Base-by-base conservation (phyloP, 1,139 yeast genomes). In the Taphrina sp. region DNA sequence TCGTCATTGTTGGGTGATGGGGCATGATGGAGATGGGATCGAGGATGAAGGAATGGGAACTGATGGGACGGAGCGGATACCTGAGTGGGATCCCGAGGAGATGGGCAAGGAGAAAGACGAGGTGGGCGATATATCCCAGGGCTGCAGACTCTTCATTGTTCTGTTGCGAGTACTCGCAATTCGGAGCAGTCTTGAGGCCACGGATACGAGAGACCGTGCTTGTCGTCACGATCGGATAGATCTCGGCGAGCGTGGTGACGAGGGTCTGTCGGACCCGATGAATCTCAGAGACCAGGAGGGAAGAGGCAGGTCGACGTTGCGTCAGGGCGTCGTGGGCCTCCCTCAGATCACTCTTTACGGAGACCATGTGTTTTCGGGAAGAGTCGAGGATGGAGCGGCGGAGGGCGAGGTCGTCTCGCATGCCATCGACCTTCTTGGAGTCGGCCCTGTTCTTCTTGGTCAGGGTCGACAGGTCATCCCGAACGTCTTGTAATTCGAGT, bases 41-140 rank as follows among this genome's bases (percentile, higher is more conserved):
- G 42, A 71, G 64, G 26, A 80, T 72, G 60, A 74, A 77, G 0
- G 81, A 76, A 36, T 73, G 75, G 14, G 79, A 74, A 2, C 83
- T 82, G 57, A 70, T 70, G 10, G 76, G 74, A 44, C 72, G 73
- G 1, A 79, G 67, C 1, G 82, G 82, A 60, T 79, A 80, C 46
- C 81, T 69, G 46, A 80, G 64, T 1, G 81, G 76, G 1, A 77
- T 70, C 8, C 70, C 70, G 45, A 79, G 64, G 59, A 78, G 76
- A 31, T 65, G 64, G 1, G 81, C 71, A 2, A 79, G 64, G 8
- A 73, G 59, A 10, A 66, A 65, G 2, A 77, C 70, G 3, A 79
- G 65, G 34, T 77, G 78, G 5, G 77, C 69, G 1, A 77, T 68
- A 58, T 73, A 72, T 0, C 82, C 82, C 31, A 77, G 66, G 3